Evolutionary conservation across 352 stramenopile genomes (phyloP).

Genomic region (Phytophthora idaei): DNA sequence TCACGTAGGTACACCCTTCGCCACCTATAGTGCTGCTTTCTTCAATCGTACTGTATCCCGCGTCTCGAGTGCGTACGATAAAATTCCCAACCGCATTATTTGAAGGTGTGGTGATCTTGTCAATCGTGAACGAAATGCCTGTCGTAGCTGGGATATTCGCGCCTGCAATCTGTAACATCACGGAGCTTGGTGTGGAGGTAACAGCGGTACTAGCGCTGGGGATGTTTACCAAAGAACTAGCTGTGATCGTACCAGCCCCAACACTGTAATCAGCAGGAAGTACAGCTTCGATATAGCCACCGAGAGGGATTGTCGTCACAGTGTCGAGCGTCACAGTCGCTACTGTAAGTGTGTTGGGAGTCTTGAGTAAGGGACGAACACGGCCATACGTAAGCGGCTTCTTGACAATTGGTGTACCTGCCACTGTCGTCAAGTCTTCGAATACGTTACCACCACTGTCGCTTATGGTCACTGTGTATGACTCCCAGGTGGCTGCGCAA

Average conservation of each 20-base stretch:
- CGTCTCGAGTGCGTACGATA: slow-evolving; percentile 55
- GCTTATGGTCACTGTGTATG: slow-evolving; percentile 45
- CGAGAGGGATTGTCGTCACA: slow-evolving; percentile 40
- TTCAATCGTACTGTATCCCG: slow-evolving; percentile 51
- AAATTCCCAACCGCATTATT: slow-evolving; percentile 53
- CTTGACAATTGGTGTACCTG: slow-evolving; percentile 70
- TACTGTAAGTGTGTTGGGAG: slow-evolving; percentile 41
- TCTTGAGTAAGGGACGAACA: slow-evolving; percentile 50
- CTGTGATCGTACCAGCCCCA: slow-evolving; percentile 25
- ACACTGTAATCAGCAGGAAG: slow-evolving; percentile 54
- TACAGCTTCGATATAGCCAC: slow-evolving; percentile 53
- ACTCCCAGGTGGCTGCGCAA: slow-evolving; percentile 46
- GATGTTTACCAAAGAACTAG: slow-evolving; percentile 43
- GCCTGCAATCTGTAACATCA: slow-evolving; percentile 45
- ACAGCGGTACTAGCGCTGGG: slow-evolving; percentile 39
- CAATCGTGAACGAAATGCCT: slow-evolving; percentile 48
- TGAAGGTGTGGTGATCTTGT: slow-evolving; percentile 55
- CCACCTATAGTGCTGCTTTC: slow-evolving; percentile 55
- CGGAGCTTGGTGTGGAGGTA: slow-evolving; percentile 22
- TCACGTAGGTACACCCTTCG: slow-evolving; percentile 68
- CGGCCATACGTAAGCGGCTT: slow-evolving; percentile 56
- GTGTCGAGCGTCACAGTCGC: slow-evolving; percentile 52
- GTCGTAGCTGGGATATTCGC: slow-evolving; percentile 33
- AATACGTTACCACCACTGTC: slow-evolving; percentile 52
- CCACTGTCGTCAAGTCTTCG: slow-evolving; percentile 43